These are phyloP conservation scores for Candida succiphila DNA, from an alignment of 805 yeast genomes.

Conservation along the genomic window DNA sequence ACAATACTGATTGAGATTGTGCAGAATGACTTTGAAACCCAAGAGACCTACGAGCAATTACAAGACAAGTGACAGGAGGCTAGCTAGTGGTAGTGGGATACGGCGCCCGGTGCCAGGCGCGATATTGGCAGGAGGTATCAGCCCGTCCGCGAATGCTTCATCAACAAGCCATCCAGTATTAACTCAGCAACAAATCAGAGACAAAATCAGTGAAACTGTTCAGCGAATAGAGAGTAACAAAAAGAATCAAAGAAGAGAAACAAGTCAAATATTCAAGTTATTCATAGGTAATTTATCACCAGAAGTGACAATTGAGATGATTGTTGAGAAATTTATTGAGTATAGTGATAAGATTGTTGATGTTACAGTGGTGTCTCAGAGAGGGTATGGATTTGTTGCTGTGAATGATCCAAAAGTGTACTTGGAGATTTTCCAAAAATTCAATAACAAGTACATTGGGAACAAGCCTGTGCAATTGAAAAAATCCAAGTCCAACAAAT, in stretches of 20 bases:
- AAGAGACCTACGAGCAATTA: too few species aligned
- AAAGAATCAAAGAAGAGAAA: neutral
- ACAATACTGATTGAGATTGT: too few species aligned
- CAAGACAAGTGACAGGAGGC: slow-evolving; percentile 30
- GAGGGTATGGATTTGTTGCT: slow-evolving; percentile 71
- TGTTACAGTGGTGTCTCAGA: slow-evolving; percentile 19
- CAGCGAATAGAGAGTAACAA: too few species aligned
- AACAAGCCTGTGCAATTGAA: slow-evolving; percentile 62
- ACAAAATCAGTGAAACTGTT: neutral
- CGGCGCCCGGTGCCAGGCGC: too few species aligned
- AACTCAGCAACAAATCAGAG: neutral
- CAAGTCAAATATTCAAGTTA: slow-evolving; percentile 36
- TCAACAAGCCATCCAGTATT: slow-evolving; percentile 31
- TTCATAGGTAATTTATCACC: slow-evolving; percentile 69
- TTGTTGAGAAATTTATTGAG: slow-evolving; percentile 43
- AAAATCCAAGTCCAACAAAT: too few species aligned
- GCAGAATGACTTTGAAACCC: too few species aligned
- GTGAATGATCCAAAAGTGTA: slow-evolving; percentile 59
- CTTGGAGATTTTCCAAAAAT: slow-evolving; percentile 58
- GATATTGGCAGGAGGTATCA: too few species aligned
- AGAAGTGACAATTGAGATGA: slow-evolving; percentile 50
- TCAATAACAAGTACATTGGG: slow-evolving; percentile 72
- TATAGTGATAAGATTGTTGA: slow-evolving; percentile 18
- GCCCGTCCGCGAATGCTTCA: slow-evolving; percentile 38
- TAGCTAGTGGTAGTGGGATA: too few species aligned